Conservation (phyloP, 2,329 filamentous ascomycete genomes). For the Fusarium secorum region DNA sequence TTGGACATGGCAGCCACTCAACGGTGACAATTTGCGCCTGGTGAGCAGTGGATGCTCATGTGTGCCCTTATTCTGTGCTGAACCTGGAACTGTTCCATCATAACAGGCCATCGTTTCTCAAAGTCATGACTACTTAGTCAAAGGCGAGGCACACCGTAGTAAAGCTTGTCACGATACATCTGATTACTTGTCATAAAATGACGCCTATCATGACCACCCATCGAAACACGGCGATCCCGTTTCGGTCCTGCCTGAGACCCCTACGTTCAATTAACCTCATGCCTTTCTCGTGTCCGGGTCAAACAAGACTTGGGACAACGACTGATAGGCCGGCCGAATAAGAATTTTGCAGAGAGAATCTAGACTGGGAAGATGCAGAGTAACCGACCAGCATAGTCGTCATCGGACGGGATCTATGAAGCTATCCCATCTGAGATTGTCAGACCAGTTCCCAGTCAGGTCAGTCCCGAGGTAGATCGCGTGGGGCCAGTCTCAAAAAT, state of each 20-base stretch:
- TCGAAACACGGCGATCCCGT: conserved; percentile 35
- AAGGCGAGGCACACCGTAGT: background rate
- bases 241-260: conserved; percentile 24
- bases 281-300: conserved; percentile 14
- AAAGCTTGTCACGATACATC: conserved; percentile 23
- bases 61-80: conserved; percentile 7
- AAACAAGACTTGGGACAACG: conserved; percentile 9
- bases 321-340: conserved; percentile 1
- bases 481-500: conserved; percentile 27
- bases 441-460: conserved; percentile 24
- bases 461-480: conserved; percentile 25
- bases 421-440: conserved; percentile 24
- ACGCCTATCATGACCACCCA: conserved; percentile 19
- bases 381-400: conserved; percentile 15
- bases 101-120: conserved; percentile 31
- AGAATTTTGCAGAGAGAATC: conserved; percentile 12
- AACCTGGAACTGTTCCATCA: conserved; percentile 34
- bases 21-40: conserved; percentile 17
- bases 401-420: conserved; percentile 29
- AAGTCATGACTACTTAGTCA: conserved; percentile 14
- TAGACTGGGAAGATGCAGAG: conserved; percentile 10
- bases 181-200: conserved; percentile 13
- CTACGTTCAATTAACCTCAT: conserved; percentile 33
- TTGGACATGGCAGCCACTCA: conserved; percentile 37
- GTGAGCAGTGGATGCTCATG: conserved; percentile 28